Conservation (phyloP, 1,284 basidiomycete species). For the Boletellus deceptivus region DNA sequence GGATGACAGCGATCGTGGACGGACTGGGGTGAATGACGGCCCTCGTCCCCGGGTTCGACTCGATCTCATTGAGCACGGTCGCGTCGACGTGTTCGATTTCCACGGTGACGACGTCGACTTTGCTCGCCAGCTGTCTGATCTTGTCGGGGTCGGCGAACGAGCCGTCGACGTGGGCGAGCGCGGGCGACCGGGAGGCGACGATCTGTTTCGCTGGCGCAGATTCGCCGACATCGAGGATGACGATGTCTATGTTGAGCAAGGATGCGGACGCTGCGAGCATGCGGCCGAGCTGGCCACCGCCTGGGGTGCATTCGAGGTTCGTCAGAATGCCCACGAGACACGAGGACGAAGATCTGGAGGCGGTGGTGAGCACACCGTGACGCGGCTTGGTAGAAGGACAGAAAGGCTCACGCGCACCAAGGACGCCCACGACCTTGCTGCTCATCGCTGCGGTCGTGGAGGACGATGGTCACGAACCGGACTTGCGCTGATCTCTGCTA, state of each 20-base stretch:
- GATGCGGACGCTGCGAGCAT: slow-evolving; percentile 95
- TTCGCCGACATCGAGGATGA: slow-evolving; percentile 84
- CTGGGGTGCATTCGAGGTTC: too few relatives aligned
- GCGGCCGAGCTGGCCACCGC: slow-evolving; percentile 96
- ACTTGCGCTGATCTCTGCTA: not conserved
- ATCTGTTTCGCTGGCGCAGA: slow-evolving; percentile 92
- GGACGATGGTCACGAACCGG: not conserved
- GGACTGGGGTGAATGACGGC: slow-evolving; percentile 85
- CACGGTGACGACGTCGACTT: slow-evolving; percentile 89
- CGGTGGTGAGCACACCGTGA: slow-evolving; percentile 5
- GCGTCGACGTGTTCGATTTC: slow-evolving; percentile 98
- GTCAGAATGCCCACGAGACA: too few relatives aligned
- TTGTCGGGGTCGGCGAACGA: slow-evolving; percentile 82
- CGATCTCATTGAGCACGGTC: slow-evolving; percentile 68
- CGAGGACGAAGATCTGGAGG: slow-evolving; percentile 13
- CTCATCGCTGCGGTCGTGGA: slow-evolving; percentile 20
- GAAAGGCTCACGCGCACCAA: slow-evolving; percentile 28
- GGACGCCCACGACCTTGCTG: slow-evolving; percentile 26
- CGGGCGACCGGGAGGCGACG: slow-evolving; percentile 49
- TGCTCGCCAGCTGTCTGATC: slow-evolving; percentile 77
- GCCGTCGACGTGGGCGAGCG: slow-evolving; percentile 78
- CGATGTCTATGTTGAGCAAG: slow-evolving; percentile 82
- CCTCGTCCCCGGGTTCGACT: slow-evolving; percentile 36
- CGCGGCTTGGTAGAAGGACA: not conserved
- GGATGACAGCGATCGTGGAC: slow-evolving; percentile 83